Conservation (phyloP, 1,284 basidiomycete genomes). For the Naganishia albida region DNA sequence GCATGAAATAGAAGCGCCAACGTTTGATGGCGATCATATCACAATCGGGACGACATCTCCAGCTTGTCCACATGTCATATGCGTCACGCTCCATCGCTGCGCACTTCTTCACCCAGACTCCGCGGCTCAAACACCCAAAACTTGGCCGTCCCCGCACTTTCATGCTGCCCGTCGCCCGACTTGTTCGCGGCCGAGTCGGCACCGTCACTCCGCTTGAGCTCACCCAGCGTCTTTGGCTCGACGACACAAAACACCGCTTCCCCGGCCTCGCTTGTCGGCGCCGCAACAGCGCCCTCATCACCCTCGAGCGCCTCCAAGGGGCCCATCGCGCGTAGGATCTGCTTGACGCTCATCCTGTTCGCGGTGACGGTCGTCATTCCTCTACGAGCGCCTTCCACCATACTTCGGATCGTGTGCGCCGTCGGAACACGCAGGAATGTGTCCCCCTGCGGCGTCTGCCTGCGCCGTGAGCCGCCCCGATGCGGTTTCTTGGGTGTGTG, state of each 20-base stretch:
- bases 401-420: constrained; percentile 55
- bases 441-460: neutral
- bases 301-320: constrained; percentile 43
- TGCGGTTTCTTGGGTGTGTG: neutral
- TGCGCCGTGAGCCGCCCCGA: constrained; percentile 10
- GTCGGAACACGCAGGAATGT: constrained; percentile 27
- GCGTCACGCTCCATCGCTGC: neutral
- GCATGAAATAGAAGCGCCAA: too few species aligned
- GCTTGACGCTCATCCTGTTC: constrained; percentile 72
- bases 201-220: constrained; percentile 27
- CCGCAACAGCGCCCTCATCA: constrained; percentile 35
- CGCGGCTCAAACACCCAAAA: constrained; percentile 32
- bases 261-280: constrained; percentile 36
- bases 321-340: constrained; percentile 65
- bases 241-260: constrained; percentile 29
- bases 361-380: constrained; percentile 81
- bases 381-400: constrained; percentile 66
- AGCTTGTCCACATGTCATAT: too few species aligned
- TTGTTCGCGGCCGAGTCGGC: neutral
- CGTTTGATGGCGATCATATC: too few species aligned
- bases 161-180: neutral
- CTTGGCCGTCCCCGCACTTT: neutral
- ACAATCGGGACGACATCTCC: too few species aligned
- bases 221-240: constrained; percentile 34
- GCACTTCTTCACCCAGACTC: constrained; percentile 31